Conservation (phyloP, 768 basidiomycete species). For the Pholiota molesta region DNA sequence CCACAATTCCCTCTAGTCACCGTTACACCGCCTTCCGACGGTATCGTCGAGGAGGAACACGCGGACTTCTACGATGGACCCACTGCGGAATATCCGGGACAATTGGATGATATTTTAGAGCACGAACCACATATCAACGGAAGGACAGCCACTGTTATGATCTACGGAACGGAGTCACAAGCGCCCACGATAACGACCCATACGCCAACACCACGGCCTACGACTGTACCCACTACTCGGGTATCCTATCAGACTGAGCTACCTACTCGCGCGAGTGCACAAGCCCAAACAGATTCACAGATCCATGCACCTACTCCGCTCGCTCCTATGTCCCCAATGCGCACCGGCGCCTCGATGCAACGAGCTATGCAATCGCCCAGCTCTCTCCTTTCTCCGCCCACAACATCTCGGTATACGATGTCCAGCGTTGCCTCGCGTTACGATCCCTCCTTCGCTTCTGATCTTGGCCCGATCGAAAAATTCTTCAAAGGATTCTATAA, state of each 20-base stretch:
- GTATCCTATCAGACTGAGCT: slow-evolving; percentile 22
- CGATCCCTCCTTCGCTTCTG: slow-evolving; percentile 38
- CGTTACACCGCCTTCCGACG: slow-evolving; percentile 35
- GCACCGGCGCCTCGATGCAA: background rate
- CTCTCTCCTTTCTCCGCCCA: slow-evolving; percentile 23
- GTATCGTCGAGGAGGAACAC: slow-evolving; percentile 28
- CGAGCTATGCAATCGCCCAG: slow-evolving; percentile 3
- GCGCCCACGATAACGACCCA: slow-evolving; percentile 14
- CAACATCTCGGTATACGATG: slow-evolving; percentile 29
- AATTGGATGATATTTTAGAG: slow-evolving; percentile 4
- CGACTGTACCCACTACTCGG: slow-evolving; percentile 15
- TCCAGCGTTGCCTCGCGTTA: slow-evolving; percentile 33
- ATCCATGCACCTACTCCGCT: background rate
- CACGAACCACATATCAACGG: slow-evolving; percentile 5
- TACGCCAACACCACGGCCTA: slow-evolving; percentile 3
- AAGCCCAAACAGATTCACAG: slow-evolving; percentile 10
- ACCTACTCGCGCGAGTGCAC: slow-evolving; percentile 19
- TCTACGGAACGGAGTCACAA: slow-evolving; percentile 24
- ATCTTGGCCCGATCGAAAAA: slow-evolving; percentile 42
- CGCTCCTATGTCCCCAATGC: background rate
- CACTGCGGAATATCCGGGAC: slow-evolving; percentile 22
- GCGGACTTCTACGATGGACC: slow-evolving; percentile 28
- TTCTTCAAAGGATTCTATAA: slow-evolving; percentile 42
- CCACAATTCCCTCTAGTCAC: slow-evolving; percentile 34
- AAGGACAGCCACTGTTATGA: slow-evolving; percentile 19